Conservation (phyloP, 495 filamentous ascomycete genomes). For the Cryomyces minteri region DNA sequence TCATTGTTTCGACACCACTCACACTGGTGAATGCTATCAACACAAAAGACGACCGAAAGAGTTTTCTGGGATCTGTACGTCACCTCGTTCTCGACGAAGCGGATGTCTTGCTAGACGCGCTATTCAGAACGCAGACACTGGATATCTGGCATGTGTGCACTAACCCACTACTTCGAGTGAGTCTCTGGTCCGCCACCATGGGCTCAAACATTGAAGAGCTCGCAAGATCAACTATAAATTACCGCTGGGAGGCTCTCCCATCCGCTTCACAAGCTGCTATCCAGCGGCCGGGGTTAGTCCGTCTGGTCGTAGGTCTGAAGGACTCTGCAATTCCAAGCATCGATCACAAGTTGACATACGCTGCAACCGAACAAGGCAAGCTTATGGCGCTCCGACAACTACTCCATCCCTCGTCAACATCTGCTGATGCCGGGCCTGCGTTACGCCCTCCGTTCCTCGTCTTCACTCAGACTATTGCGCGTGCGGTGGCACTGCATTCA, state of each 20-base stretch:
- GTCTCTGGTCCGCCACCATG: constrained; percentile 94
- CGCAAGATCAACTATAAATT: constrained; percentile 39
- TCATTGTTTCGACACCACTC: constrained; percentile 78
- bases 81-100: constrained; percentile 81
- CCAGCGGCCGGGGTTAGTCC: constrained; percentile 35
- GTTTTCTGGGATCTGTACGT: constrained; percentile 40
- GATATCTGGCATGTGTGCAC: constrained; percentile 66
- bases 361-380: constrained; percentile 84
- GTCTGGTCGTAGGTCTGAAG: constrained; percentile 84
- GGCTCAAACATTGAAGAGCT: constrained; percentile 77
- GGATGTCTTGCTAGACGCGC: constrained; percentile 78
- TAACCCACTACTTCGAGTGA: constrained; percentile 44
- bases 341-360: constrained; percentile 72
- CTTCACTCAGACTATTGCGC: constrained; percentile 85
- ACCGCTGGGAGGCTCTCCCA: constrained; percentile 16
- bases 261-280: background rate
- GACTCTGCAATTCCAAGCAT: constrained; percentile 89
- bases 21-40: constrained; percentile 55
- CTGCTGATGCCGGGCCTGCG: constrained; percentile 32
- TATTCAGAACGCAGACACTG: constrained; percentile 81
- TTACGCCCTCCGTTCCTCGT: constrained; percentile 80
- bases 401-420: constrained; percentile 51
- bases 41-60: constrained; percentile 22
- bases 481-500: constrained; percentile 68
- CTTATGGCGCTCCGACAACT: constrained; percentile 81